phyloP scores from a whole-genome alignment of 352 stramenopile species.

The Pythium diclinum region DNA sequence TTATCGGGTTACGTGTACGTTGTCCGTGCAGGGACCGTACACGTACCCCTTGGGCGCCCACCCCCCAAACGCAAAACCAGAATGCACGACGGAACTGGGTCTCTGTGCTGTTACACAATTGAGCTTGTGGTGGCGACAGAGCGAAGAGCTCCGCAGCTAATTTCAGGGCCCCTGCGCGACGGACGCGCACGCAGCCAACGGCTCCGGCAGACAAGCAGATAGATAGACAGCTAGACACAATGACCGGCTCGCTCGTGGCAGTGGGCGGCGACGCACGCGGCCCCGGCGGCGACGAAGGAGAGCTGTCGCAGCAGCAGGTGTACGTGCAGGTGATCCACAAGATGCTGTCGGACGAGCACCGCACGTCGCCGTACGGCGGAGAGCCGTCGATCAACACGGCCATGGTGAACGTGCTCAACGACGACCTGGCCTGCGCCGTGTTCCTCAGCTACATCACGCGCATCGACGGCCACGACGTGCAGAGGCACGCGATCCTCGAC shows the following conservation, averaged over 20 bases:
- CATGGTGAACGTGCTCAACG: constrained; percentile 60
- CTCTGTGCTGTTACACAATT: constrained; percentile 21
- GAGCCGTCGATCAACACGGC: constrained; percentile 40
- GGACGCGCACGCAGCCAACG: neutral
- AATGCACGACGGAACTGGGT: constrained; percentile 6
- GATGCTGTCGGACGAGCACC: constrained; percentile 50
- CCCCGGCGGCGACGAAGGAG: constrained; percentile 12
- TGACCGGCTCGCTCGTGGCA: constrained; percentile 20
- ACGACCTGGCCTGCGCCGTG: constrained; percentile 53
- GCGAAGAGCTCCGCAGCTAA: constrained; percentile 5
- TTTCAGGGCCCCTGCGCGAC: neutral
- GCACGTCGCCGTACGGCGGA: constrained; percentile 1
- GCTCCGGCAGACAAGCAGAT: no score
- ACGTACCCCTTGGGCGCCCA: neutral
- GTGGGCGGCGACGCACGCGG: constrained; percentile 3
- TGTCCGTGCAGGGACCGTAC: neutral
- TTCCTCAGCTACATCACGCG: constrained; percentile 70
- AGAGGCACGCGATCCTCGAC: constrained; percentile 37
- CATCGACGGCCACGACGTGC: constrained; percentile 30
- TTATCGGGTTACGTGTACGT: constrained; percentile 1
- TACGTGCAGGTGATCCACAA: constrained; percentile 34
- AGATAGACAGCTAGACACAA: neutral
- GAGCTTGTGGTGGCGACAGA: constrained; percentile 9
- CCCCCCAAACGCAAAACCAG: neutral
- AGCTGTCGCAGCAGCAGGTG: constrained; percentile 33